phyloP scores from a whole-genome alignment of 1,139 yeast genomes.

The Blastobotrys elegans region DNA sequence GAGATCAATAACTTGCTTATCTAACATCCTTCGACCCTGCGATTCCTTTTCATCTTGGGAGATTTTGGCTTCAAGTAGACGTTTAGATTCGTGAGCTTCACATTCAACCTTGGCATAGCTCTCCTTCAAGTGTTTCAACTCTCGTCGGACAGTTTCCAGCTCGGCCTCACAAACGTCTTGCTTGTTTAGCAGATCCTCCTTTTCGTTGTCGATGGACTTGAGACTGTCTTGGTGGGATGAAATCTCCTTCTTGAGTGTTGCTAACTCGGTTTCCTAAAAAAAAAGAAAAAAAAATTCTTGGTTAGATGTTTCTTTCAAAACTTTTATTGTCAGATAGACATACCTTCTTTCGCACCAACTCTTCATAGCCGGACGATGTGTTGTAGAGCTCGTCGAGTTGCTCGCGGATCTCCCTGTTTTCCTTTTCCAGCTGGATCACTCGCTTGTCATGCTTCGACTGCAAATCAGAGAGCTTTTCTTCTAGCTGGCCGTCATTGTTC shows the following conservation, averaged over 20 bases:
- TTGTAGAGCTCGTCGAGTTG: slow-evolving; percentile 38
- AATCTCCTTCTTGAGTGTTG: slow-evolving; percentile 25
- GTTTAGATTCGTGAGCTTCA: slow-evolving; percentile 26
- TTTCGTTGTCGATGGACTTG: slow-evolving; percentile 21
- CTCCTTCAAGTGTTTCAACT: slow-evolving; percentile 26
- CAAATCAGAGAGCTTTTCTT: slow-evolving; percentile 32
- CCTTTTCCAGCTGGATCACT: slow-evolving; percentile 43
- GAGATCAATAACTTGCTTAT: slow-evolving; percentile 24
- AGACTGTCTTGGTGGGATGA: slow-evolving; percentile 26
- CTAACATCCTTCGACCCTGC: slow-evolving; percentile 24
- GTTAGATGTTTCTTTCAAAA: no score
- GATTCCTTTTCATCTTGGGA: slow-evolving; percentile 25
- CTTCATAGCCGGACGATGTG: slow-evolving; percentile 37
- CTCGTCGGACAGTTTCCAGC: slow-evolving; percentile 21
- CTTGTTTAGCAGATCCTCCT: slow-evolving; percentile 19
- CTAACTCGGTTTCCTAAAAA: slow-evolving; percentile 39
- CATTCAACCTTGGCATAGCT: slow-evolving; percentile 29
- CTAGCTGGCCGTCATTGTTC: slow-evolving; percentile 36
- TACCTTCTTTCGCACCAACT: slow-evolving; percentile 36
- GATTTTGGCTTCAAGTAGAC: slow-evolving; percentile 28
- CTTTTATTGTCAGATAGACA: slow-evolving; percentile 12
- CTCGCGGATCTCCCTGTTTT: slow-evolving; percentile 43
- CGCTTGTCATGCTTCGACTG: slow-evolving; percentile 38
- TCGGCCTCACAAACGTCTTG: slow-evolving; percentile 19
- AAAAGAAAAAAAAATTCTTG: no score